Evolutionary conservation across 176 grass and related monocot genomes (phyloP).

Genomic region (Juncus inflexus): DNA sequence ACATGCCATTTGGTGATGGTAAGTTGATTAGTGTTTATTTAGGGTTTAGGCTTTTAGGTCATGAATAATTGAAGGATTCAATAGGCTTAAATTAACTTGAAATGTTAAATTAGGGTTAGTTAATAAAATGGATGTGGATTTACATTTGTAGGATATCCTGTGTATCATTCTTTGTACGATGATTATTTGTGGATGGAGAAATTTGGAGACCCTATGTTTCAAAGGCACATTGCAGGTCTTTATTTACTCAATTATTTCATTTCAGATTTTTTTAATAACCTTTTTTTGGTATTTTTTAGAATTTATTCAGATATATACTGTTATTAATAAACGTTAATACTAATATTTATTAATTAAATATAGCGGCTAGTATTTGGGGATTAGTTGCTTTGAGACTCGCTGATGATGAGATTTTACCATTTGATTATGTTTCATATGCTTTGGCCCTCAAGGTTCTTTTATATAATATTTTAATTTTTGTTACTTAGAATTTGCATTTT

Average conservation of each 20-base stretch:
- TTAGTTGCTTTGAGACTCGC: slow-evolving; percentile 71
- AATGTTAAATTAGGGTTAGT: no score
- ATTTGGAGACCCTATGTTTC: slow-evolving; percentile 78
- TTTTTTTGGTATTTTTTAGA: background rate
- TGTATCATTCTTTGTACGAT: slow-evolving; percentile 88
- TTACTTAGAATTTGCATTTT: background rate
- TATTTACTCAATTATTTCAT: slow-evolving; percentile 1
- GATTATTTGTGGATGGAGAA: slow-evolving; percentile 85
- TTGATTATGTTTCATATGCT: slow-evolving; percentile 59
- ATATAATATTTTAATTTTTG: background rate
- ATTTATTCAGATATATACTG: no score
- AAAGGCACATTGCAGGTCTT: slow-evolving; percentile 74
- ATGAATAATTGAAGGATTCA: no score
- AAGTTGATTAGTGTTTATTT: background rate
- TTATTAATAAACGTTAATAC: no score
- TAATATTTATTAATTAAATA: background rate
- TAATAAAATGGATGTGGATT: no score
- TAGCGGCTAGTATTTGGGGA: slow-evolving; percentile 87
- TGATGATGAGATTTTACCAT: slow-evolving; percentile 67
- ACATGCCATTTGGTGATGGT: background rate
- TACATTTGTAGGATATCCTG: slow-evolving; percentile 48
- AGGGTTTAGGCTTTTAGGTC: no score
- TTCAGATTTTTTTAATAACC: slow-evolving; percentile 1
- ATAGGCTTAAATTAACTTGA: no score
- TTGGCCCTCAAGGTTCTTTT: slow-evolving; percentile 55